Conservation (phyloP, 345 rosid species). For the Gossypium longicalyx region DNA sequence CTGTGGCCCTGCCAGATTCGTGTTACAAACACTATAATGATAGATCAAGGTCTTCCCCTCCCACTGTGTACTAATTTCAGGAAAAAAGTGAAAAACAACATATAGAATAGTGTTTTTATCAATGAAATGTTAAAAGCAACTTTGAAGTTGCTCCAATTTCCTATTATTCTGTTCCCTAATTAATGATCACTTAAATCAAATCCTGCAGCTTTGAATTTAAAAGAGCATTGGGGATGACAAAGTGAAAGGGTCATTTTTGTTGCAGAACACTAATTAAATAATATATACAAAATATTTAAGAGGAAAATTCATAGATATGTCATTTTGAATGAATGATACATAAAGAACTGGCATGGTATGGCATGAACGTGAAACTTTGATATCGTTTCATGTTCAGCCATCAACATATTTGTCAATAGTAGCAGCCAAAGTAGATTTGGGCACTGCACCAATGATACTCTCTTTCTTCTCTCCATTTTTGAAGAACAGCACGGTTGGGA, state of each 20-base stretch:
- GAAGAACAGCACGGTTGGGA: slow-evolving; percentile 69
- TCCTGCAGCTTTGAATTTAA: no score
- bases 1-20: slow-evolving; percentile 25
- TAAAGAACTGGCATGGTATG: background rate
- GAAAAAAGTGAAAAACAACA: slow-evolving; percentile 29
- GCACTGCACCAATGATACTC: slow-evolving; percentile 75
- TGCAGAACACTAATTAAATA: background rate
- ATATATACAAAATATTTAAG: slow-evolving; percentile 2
- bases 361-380: background rate
- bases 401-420: slow-evolving; percentile 57
- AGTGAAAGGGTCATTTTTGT: background rate
- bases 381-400: slow-evolving; percentile 11
- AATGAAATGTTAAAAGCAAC: slow-evolving; percentile 40
- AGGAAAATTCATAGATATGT: background rate
- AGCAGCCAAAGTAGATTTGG: slow-evolving; percentile 54
- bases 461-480: slow-evolving; percentile 72
- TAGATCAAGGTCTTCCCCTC: slow-evolving; percentile 26
- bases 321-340: background rate
- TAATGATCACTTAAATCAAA: background rate
- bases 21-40: slow-evolving; percentile 16
- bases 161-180: slow-evolving; percentile 19
- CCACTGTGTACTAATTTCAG: slow-evolving; percentile 49
- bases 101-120: slow-evolving; percentile 47
- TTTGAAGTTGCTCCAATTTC: slow-evolving; percentile 27
- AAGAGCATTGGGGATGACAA: background rate